Percentiles rank a stretch among this genome's conserved stretches.
Evolutionary conservation across 768 basidiomycete genomes (phyloP).

Genomic region (Lactarius hengduanensis): DNA sequence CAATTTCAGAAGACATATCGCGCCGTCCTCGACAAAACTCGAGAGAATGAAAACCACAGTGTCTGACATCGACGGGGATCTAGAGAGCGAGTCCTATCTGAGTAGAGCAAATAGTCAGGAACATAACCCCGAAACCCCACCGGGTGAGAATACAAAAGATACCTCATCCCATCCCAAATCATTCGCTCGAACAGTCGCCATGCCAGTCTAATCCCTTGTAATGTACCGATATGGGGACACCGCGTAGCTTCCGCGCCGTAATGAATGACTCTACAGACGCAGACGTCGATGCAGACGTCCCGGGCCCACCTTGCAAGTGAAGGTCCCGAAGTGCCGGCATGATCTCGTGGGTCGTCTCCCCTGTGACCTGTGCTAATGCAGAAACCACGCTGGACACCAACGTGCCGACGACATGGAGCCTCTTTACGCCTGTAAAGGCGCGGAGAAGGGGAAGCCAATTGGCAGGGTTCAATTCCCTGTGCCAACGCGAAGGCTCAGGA

Average conservation of each 20-base stretch:
- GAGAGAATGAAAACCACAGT: too few relatives aligned
- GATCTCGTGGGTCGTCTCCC: not conserved
- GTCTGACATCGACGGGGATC: too few relatives aligned
- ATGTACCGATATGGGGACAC: not conserved
- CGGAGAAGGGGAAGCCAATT: not conserved
- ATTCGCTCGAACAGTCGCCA: not conserved
- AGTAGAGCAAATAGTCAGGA: too few relatives aligned
- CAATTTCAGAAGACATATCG: too few relatives aligned
- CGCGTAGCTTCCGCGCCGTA: not conserved
- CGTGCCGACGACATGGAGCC: not conserved
- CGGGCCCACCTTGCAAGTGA: not conserved
- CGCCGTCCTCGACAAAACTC: too few relatives aligned
- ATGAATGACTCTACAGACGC: not conserved
- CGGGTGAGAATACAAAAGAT: not conserved
- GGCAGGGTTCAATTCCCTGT: not conserved
- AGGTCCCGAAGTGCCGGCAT: conserved; percentile 7
- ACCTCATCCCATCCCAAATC: not conserved
- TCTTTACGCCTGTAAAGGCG: not conserved
- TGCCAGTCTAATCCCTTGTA: not conserved
- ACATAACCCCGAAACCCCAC: too few relatives aligned
- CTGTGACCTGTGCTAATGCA: not conserved
- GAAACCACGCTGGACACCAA: not conserved
- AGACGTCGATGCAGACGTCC: not conserved
- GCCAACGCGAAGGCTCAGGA: too few relatives aligned
- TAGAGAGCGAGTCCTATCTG: too few relatives aligned